phyloP scores from a whole-genome alignment of 2,329 filamentous ascomycete genomes.

The Calonectria pseudoreteaudii region DNA sequence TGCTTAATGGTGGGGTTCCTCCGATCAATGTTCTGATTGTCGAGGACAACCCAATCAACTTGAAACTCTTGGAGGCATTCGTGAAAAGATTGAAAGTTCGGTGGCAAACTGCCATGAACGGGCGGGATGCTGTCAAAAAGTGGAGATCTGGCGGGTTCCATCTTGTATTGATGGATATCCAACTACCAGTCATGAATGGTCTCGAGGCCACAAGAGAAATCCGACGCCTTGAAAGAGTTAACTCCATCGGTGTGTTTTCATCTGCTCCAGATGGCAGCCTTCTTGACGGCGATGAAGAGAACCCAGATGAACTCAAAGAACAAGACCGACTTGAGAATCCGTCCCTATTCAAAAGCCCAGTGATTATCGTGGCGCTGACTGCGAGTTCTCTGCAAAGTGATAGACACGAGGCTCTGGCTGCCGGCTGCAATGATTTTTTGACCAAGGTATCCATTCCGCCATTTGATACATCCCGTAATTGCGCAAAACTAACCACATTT shows the following conservation, averaged over 20 bases:
- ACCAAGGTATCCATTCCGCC: constrained; percentile 78
- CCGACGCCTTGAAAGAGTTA: constrained; percentile 86
- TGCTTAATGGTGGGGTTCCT: constrained; percentile 85
- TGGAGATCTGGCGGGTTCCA: constrained; percentile 96
- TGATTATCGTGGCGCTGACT: constrained; percentile 97
- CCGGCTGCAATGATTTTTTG: constrained; percentile 97
- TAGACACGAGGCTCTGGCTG: constrained; percentile 91
- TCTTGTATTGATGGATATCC: constrained; percentile 98
- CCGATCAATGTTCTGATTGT: constrained; percentile 98
- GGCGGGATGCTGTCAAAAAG: constrained; percentile 90
- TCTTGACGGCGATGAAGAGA: constrained; percentile 59
- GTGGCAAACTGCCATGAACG: constrained; percentile 98
- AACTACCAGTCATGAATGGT: constrained; percentile 95
- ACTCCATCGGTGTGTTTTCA: constrained; percentile 91
- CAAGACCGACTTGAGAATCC: constrained; percentile 77
- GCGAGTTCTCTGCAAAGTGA: constrained; percentile 96
- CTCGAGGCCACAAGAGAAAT: constrained; percentile 97
- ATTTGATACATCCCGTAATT: neutral
- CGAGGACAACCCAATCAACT: constrained; percentile 98
- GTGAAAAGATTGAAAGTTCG: constrained; percentile 96
- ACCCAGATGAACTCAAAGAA: constrained; percentile 62
- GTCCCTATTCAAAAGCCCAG: constrained; percentile 89
- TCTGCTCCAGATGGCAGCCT: constrained; percentile 70
- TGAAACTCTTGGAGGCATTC: constrained; percentile 92
- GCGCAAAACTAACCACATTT: constrained; percentile 26